Conservation (phyloP, 108 stramenopile genomes). For the Nannochloropsis gaditana region DNA sequence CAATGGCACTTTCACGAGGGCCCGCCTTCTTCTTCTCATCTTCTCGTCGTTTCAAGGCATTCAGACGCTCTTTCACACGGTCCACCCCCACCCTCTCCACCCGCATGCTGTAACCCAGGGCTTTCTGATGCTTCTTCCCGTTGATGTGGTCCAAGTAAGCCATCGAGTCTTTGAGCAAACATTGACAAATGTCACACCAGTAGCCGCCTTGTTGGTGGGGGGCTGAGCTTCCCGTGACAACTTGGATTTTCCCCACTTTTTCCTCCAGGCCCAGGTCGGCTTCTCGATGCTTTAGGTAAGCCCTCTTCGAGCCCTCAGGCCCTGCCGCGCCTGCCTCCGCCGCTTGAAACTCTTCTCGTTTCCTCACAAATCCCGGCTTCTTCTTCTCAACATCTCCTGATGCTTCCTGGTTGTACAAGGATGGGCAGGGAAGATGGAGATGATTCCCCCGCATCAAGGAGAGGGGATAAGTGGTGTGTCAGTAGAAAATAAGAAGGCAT, state of each 20-base stretch:
- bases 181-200: slow-evolving; percentile 93
- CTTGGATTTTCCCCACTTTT: slow-evolving; percentile 77
- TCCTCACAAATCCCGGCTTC: slow-evolving; percentile 29
- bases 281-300: slow-evolving; percentile 76
- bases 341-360: slow-evolving; percentile 76
- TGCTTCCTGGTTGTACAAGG: slow-evolving; percentile 30
- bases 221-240: slow-evolving; percentile 52
- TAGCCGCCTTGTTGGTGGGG: slow-evolving; percentile 62
- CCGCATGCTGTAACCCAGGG: slow-evolving; percentile 86
- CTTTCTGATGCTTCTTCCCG: slow-evolving; percentile 88
- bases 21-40: slow-evolving; percentile 38
- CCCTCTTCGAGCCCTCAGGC: slow-evolving; percentile 74
- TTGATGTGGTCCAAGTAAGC: slow-evolving; percentile 93
- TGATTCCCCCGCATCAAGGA: no score
- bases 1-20: slow-evolving; percentile 21
- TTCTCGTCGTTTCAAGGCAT: slow-evolving; percentile 49
- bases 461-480: no score
- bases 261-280: slow-evolving; percentile 67
- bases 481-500: no score
- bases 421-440: neutral
- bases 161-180: slow-evolving; percentile 80
- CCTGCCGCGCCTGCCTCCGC: slow-evolving; percentile 69
- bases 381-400: slow-evolving; percentile 40
- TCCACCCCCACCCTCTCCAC: slow-evolving; percentile 77
- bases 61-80: slow-evolving; percentile 59